These are phyloP conservation scores for Leccinum pellstonianum DNA, from an alignment of 768 basidiomycete species.

Conservation along the genomic window DNA sequence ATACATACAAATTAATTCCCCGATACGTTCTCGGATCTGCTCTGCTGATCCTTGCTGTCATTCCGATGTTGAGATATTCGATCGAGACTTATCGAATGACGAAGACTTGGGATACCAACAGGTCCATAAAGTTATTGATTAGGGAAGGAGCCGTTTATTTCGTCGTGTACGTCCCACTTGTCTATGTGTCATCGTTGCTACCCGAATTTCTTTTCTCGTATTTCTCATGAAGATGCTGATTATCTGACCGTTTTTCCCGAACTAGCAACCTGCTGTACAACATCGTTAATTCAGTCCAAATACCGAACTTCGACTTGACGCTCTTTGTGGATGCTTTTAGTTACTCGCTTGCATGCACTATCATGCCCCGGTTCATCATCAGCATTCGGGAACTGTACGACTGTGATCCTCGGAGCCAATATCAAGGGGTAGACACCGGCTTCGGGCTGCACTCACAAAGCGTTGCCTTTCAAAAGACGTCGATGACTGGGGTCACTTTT, in stretches of 20 bases:
- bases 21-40: neutral
- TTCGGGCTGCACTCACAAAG: neutral
- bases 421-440: neutral
- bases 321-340: neutral
- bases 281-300: neutral
- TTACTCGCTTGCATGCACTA: neutral
- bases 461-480: neutral
- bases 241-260: neutral
- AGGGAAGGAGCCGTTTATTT: neutral
- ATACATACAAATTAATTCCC: neutral
- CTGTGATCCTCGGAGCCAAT: neutral
- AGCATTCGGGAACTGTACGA: neutral
- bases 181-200: neutral
- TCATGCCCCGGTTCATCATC: conserved; percentile 2
- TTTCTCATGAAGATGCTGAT: neutral
- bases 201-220: neutral
- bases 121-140: neutral
- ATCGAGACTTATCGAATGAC: neutral
- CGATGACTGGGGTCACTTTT: neutral
- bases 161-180: neutral
- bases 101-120: neutral
- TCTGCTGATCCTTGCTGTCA: neutral
- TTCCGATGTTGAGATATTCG: neutral
- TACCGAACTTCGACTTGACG: neutral
- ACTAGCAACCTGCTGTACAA: neutral